These are phyloP conservation scores for Perilla frutescens DNA, from an alignment of 257 asterid species.

Conservation along the genomic window DNA sequence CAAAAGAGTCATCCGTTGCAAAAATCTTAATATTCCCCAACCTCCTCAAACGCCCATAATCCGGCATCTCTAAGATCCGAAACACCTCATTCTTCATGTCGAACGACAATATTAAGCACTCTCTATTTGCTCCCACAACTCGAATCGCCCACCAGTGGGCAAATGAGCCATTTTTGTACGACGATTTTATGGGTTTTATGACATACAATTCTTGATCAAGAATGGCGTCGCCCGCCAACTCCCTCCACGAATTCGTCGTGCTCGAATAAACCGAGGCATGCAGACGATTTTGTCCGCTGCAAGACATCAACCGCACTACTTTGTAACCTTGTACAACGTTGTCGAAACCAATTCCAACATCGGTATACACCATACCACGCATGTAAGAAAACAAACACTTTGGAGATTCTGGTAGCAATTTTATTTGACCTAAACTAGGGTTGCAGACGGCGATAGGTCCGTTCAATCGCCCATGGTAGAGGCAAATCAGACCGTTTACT, in stretches of 20 bases:
- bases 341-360: constrained; percentile 1
- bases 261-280: not conserved
- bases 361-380: not conserved
- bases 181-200: not conserved
- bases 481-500: not conserved
- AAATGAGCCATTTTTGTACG: not conserved
- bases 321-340: not conserved
- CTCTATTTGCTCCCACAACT: too few relatives aligned
- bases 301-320: not conserved
- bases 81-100: constrained; percentile 2
- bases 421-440: not conserved
- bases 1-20: not conserved
- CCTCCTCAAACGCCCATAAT: not conserved
- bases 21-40: not conserved
- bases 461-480: not conserved
- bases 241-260: not conserved
- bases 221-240: too few relatives aligned
- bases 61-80: not conserved
- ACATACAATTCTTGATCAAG: not conserved
- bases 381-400: not conserved
- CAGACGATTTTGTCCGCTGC: not conserved
- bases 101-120: not conserved
- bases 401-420: not conserved
- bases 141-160: not conserved
- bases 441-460: not conserved